A percentile compares a stretch with the other conserved stretches of the same genome.
Conservation (phyloP, 345 rosid species). For the Excoecaria cochinchinensis region DNA sequence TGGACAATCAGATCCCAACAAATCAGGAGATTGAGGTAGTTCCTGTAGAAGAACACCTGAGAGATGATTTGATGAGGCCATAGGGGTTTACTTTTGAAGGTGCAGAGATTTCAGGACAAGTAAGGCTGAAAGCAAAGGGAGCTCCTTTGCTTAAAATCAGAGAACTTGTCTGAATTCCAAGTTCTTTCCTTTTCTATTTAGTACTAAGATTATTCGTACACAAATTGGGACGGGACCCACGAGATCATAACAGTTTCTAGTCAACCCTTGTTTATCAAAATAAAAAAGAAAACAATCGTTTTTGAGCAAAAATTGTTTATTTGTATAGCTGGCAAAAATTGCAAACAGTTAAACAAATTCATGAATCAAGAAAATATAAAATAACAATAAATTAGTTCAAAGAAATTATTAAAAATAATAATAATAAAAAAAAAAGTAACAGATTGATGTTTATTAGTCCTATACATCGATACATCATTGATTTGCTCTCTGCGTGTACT, state of each 20-base stretch:
- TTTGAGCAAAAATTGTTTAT: too few relatives aligned
- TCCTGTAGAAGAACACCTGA: not conserved
- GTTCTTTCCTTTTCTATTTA: not conserved
- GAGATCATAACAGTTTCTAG: not conserved
- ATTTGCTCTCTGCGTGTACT: too few relatives aligned
- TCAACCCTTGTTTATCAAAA: too few relatives aligned
- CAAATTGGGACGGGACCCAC: not conserved
- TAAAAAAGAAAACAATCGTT: too few relatives aligned
- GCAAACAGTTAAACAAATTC: too few relatives aligned
- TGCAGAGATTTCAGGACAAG: conserved; percentile 9
- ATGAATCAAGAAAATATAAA: too few relatives aligned
- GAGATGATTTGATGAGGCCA: not conserved
- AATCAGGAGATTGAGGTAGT: not conserved
- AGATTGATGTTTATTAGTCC: too few relatives aligned
- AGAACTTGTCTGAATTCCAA: not conserved
- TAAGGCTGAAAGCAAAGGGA: not conserved
- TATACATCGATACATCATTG: too few relatives aligned
- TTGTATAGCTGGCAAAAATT: too few relatives aligned
- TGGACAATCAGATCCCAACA: conserved; percentile 2
- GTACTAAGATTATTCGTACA: not conserved
- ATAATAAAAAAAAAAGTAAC: too few relatives aligned
- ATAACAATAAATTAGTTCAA: too few relatives aligned
- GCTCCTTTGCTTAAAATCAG: not conserved
- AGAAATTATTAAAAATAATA: too few relatives aligned
- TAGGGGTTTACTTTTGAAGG: not conserved